phyloP scores from a whole-genome alignment of 371 early-diverging fungal species.

The Umbelopsis sp. region DNA sequence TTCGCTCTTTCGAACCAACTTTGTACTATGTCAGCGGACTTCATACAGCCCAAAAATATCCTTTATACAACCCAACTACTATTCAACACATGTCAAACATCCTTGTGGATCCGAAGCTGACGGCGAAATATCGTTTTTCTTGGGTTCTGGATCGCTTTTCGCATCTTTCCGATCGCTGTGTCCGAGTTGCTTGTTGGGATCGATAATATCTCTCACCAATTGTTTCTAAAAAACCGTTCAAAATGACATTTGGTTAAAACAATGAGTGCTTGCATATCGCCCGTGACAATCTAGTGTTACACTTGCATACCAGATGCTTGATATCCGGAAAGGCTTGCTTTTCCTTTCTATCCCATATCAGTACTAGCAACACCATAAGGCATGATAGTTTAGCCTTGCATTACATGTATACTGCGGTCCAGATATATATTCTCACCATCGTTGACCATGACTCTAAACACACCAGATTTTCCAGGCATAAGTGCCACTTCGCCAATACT shows the following conservation, averaged over 20 bases:
- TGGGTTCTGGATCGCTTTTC: background rate
- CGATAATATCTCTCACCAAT: slow-evolving; percentile 63
- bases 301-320: slow-evolving; percentile 60
- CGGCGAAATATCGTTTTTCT: slow-evolving; percentile 5
- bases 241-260: background rate
- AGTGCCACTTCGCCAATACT: slow-evolving; percentile 67
- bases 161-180: slow-evolving; percentile 48
- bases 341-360: slow-evolving; percentile 71
- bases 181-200: slow-evolving; percentile 70
- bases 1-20: slow-evolving; percentile 3
- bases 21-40: slow-evolving; percentile 14
- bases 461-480: slow-evolving; percentile 65
- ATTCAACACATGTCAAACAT: slow-evolving; percentile 18
- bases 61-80: background rate
- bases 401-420: slow-evolving; percentile 12
- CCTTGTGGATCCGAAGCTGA: slow-evolving; percentile 12
- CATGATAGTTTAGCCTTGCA: background rate
- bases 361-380: slow-evolving; percentile 25
- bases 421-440: slow-evolving; percentile 45
- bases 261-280: background rate
- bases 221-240: slow-evolving; percentile 55
- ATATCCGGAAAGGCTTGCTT: slow-evolving; percentile 72
- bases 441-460: slow-evolving; percentile 62
- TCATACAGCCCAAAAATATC: slow-evolving; percentile 3
- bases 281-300: slow-evolving; percentile 9